Percentiles rank a stretch among this genome's conserved stretches.
These are phyloP conservation scores for Tulasnella sp. DNA, from an alignment of 768 basidiomycete species.

Conservation along the genomic window DNA sequence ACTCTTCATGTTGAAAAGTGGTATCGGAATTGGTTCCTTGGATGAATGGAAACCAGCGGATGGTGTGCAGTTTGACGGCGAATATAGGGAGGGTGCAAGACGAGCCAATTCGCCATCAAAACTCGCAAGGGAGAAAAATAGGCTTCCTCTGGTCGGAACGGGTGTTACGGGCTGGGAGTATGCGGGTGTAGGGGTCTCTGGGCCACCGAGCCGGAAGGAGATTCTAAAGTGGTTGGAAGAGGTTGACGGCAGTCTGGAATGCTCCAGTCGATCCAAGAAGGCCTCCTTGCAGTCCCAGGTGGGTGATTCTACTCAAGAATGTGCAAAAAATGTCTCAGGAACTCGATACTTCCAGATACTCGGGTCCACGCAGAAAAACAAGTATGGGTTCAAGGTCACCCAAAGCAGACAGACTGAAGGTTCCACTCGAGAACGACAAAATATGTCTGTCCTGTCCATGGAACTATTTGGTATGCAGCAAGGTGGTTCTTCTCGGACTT, in stretches of 20 bases:
- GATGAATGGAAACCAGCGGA: constrained; percentile 43
- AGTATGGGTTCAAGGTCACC: constrained; percentile 53
- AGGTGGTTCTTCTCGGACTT: not conserved
- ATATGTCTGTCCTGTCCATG: constrained; percentile 68
- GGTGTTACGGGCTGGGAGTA: constrained; percentile 69
- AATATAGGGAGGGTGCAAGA: not conserved
- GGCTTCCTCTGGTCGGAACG: not conserved
- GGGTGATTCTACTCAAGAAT: constrained; percentile 11
- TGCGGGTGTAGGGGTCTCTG: constrained; percentile 29
- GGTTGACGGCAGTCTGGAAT: constrained; percentile 22
- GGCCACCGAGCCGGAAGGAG: constrained; percentile 50
- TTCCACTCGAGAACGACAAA: constrained; percentile 45
- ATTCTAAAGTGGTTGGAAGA: constrained; percentile 42
- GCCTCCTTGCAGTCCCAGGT: constrained; percentile 23
- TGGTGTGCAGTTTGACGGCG: constrained; percentile 1
- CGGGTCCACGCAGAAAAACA: constrained; percentile 63
- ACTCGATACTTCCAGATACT: constrained; percentile 36
- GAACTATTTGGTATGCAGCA: constrained; percentile 64
- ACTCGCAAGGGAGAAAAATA: not conserved
- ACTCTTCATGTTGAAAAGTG: constrained; percentile 57
- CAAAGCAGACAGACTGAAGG: constrained; percentile 33
- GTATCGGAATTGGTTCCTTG: constrained; percentile 41
- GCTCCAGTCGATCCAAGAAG: constrained; percentile 11
- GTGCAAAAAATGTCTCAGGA: constrained; percentile 4
- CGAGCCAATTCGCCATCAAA: not conserved